phyloP scores from a whole-genome alignment of 2,329 filamentous ascomycete genomes.

The Fusarium neocosmosporiellum region DNA sequence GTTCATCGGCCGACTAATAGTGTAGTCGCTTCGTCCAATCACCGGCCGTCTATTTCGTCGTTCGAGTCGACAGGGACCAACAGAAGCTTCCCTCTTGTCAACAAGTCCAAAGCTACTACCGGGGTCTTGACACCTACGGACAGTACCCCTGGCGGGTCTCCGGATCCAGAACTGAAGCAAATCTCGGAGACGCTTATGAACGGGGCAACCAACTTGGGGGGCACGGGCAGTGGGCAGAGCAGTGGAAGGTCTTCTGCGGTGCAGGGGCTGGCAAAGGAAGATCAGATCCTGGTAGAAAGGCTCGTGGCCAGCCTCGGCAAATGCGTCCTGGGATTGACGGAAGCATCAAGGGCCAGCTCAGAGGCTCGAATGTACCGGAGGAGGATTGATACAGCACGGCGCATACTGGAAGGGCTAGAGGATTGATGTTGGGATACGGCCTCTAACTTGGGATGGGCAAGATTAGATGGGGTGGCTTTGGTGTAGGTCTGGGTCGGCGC shows the following conservation, averaged over 20 bases:
- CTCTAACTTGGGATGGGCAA: background rate
- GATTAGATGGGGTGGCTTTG: constrained; percentile 16
- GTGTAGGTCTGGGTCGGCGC: constrained; percentile 27
- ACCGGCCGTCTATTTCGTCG: constrained; percentile 65
- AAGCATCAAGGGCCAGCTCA: constrained; percentile 64
- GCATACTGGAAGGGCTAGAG: constrained; percentile 77
- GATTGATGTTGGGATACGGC: constrained; percentile 42
- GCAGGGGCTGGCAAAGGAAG: constrained; percentile 62
- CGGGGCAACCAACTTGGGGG: constrained; percentile 58
- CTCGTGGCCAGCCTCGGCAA: constrained; percentile 69
- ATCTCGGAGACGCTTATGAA: constrained; percentile 62
- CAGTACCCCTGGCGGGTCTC: constrained; percentile 58
- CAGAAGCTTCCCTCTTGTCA: constrained; percentile 71
- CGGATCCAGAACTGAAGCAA: constrained; percentile 60
- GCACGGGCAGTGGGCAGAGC: constrained; percentile 45
- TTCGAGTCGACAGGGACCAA: constrained; percentile 69
- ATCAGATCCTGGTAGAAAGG: constrained; percentile 69
- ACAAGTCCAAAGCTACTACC: constrained; percentile 59
- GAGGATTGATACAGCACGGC: constrained; percentile 79
- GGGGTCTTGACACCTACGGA: constrained; percentile 54
- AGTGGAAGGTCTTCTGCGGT: constrained; percentile 53
- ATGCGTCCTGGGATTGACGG: constrained; percentile 68
- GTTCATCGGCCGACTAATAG: constrained; percentile 54
- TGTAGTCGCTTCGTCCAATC: constrained; percentile 21
- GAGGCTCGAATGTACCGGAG: constrained; percentile 74